A percentile compares a stretch with the other conserved stretches of the same genome.
Evolutionary conservation across 495 filamentous ascomycete genomes (phyloP).

Genomic region (Xylaria curta): DNA sequence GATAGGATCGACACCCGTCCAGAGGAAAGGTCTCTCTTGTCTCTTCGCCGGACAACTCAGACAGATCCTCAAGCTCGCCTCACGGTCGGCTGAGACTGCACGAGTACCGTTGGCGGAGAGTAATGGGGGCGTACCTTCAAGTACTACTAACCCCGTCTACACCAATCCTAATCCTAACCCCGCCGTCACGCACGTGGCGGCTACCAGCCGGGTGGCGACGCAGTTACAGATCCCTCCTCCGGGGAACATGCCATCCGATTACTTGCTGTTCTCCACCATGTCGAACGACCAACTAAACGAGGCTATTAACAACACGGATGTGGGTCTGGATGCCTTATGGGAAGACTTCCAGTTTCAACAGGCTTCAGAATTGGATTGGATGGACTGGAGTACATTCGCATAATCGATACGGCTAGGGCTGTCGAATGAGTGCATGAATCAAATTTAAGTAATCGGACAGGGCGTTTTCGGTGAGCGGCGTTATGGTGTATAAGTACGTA

Average conservation of each 20-base stretch:
- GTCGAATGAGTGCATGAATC: background rate
- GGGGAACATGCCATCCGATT: constrained; percentile 37
- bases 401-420: background rate
- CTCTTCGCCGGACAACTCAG: constrained; percentile 41
- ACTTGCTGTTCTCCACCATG: constrained; percentile 43
- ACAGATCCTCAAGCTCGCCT: constrained; percentile 39
- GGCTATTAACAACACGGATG: constrained; percentile 41
- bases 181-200: constrained; percentile 31
- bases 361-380: constrained; percentile 40
- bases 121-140: constrained; percentile 29
- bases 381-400: constrained; percentile 42
- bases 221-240: constrained; percentile 35
- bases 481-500: background rate
- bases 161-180: constrained; percentile 32
- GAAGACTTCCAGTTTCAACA: constrained; percentile 43
- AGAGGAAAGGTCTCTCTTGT: constrained; percentile 62
- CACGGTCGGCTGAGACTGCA: constrained; percentile 33
- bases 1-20: constrained; percentile 66
- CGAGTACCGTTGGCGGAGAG: constrained; percentile 28
- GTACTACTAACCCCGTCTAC: constrained; percentile 32
- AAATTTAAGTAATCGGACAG: background rate
- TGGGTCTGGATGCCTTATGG: constrained; percentile 41
- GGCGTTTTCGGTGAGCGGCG: constrained; percentile 3
- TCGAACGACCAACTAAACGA: constrained; percentile 44
- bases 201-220: constrained; percentile 33